Evolutionary conservation across 371 early-diverging fungal species (phyloP).

Genomic region (Entomophthora muscae): DNA sequence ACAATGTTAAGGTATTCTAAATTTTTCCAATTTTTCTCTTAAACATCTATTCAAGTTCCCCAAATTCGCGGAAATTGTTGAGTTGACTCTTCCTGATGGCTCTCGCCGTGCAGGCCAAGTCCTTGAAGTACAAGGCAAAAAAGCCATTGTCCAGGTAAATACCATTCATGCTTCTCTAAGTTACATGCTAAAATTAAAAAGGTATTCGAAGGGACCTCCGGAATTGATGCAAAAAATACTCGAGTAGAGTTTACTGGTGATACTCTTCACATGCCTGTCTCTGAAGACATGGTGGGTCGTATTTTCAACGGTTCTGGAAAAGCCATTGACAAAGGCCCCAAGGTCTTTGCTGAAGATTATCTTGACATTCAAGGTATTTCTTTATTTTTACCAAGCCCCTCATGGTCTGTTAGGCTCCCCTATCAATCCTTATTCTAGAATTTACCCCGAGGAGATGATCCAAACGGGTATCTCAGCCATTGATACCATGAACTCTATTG

Average conservation of each 20-base stretch:
- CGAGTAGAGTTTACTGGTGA: constrained; percentile 97
- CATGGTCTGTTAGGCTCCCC: constrained; percentile 61
- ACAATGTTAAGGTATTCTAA: constrained; percentile 80
- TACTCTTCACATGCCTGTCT: constrained; percentile 94
- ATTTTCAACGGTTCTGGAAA: constrained; percentile 99
- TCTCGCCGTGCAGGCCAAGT: constrained; percentile 95
- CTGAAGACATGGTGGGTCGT: constrained; percentile 99
- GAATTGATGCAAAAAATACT: constrained; percentile 96
- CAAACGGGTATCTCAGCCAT: constrained; percentile 99
- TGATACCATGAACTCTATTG: constrained; percentile 99
- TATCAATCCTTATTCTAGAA: constrained; percentile 98
- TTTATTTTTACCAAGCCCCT: background rate
- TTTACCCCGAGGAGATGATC: constrained; percentile 99
- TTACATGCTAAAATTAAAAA: constrained; percentile 12
- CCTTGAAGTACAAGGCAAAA: constrained; percentile 96
- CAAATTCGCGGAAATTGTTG: constrained; percentile 97
- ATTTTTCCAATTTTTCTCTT: constrained; percentile 6
- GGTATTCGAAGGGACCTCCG: constrained; percentile 99
- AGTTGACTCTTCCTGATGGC: constrained; percentile 95
- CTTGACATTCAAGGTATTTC: constrained; percentile 86
- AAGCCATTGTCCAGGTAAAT: constrained; percentile 90
- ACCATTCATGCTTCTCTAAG: background rate
- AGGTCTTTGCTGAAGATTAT: constrained; percentile 98
- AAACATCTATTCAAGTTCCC: constrained; percentile 46
- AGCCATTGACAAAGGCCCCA: constrained; percentile 98